Evolutionary conservation across 768 basidiomycete species (phyloP), one percentile per base, ranked within the genome.

Genomic region (Lentinula edodes): DNA sequence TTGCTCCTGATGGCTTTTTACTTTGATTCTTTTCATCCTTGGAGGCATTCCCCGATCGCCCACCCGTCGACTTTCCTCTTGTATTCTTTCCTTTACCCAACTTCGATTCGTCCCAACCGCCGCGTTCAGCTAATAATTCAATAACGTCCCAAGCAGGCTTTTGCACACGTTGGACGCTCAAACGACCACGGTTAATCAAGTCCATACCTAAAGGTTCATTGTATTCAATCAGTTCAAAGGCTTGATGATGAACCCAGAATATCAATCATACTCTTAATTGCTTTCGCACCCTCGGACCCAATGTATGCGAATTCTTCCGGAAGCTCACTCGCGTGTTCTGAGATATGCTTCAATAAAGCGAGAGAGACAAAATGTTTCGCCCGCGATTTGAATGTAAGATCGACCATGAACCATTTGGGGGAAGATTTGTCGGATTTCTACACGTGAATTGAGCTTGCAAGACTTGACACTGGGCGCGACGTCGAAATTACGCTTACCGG

Each of bases 331-430:
- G 34, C 53, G 15, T 54, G 34, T 35, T 54, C 77, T 0, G 87
- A 83, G 42, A 95, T 82, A 54, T 79, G 75, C 28, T 87, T 85
- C 46, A 98, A 78, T 0, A 96, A 78, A 6, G 88, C 77, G 10
- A 96, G 79, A 2, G 94, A 88, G 10, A 96, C 82, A 58, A 93
- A 93, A 74, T 95, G 78, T 35, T 72, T 65, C 5, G 89, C 81
- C 23, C 90, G 84, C 6, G 82, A 76, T 15, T 73, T 66, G 71
- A 95, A 95, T 36, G 80, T 82, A 56, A 88, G 75, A 66, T 93
- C 87, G 39, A 95, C 90, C 95, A 98, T 98, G 76, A 81, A 95
- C 95, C 95, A 98, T 69, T 82, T 91, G 1, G 95, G 95, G 10
- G 85, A 78, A 3, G 80, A 78, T 67, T 85, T 67, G 60, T 92